A percentile compares a stretch with the other conserved stretches of the same genome.
phyloP scores from a whole-genome alignment of 2,329 filamentous ascomycete genomes.

The Trichoderma arundinaceum region DNA sequence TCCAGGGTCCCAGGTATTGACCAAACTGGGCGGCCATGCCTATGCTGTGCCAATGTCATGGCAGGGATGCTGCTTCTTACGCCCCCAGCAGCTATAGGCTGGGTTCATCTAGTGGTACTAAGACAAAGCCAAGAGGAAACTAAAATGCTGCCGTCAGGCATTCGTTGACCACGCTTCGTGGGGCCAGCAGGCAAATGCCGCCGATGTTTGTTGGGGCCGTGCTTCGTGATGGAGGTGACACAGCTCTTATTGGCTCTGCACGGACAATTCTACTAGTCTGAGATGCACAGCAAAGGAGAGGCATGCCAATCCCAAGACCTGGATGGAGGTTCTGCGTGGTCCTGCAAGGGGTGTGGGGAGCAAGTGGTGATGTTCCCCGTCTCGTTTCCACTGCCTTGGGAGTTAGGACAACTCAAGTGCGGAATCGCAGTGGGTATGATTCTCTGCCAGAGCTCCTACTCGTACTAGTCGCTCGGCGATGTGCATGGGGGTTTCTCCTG shows the following conservation, averaged over 20 bases:
- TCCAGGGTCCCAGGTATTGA: neutral
- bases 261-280: neutral
- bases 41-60: neutral
- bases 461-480: neutral
- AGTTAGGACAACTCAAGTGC: neutral
- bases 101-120: neutral
- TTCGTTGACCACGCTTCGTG: slow-evolving; percentile 11
- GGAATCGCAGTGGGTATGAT: slow-evolving; percentile 22
- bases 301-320: slow-evolving; percentile 1
- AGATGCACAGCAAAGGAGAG: slow-evolving; percentile 1
- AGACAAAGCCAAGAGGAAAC: slow-evolving; percentile 1
- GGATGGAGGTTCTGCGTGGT: slow-evolving; percentile 19
- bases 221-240: slow-evolving; percentile 11
- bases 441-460: slow-evolving; percentile 6
- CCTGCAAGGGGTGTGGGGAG: slow-evolving; percentile 31
- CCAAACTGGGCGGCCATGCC: neutral
- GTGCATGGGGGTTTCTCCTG: neutral
- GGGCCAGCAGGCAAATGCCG: slow-evolving; percentile 20
- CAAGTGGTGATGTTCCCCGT: slow-evolving; percentile 14
- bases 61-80: neutral
- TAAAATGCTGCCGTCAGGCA: slow-evolving; percentile 14
- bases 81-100: neutral
- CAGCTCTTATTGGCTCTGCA: slow-evolving; percentile 13
- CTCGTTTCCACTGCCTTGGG: slow-evolving; percentile 22
- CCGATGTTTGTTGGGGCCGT: slow-evolving; percentile 25